These are phyloP conservation scores for Alectoria sarmentosa DNA, from an alignment of 495 filamentous ascomycete genomes.

Conservation along the genomic window DNA sequence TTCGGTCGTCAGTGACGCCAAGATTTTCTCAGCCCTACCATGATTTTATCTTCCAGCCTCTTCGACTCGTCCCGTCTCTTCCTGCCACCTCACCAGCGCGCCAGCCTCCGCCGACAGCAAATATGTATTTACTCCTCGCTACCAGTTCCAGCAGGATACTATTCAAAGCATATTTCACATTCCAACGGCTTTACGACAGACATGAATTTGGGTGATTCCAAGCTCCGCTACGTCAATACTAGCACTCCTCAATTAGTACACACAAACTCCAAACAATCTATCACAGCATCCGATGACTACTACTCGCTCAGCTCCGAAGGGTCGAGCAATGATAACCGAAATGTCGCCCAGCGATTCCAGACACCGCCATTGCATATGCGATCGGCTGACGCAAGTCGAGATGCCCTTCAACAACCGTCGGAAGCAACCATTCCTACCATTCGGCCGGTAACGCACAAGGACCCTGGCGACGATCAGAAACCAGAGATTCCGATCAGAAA, in stretches of 20 bases:
- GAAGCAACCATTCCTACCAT: slow-evolving; percentile 26
- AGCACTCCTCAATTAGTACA: slow-evolving; percentile 48
- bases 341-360: slow-evolving; percentile 44
- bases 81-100: slow-evolving; percentile 16
- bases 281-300: slow-evolving; percentile 61
- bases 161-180: slow-evolving; percentile 7
- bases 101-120: slow-evolving; percentile 11
- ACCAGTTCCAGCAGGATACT: slow-evolving; percentile 17
- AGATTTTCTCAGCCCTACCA: slow-evolving; percentile 8
- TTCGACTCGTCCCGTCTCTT: background rate
- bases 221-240: slow-evolving; percentile 36
- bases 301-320: slow-evolving; percentile 47
- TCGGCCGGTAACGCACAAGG: slow-evolving; percentile 26
- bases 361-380: slow-evolving; percentile 41
- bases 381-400: slow-evolving; percentile 19
- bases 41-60: slow-evolving; percentile 11
- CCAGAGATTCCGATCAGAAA: slow-evolving; percentile 27
- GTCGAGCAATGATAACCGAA: slow-evolving; percentile 42
- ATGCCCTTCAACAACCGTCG: slow-evolving; percentile 25
- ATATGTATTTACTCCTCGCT: slow-evolving; percentile 11
- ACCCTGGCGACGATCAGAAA: slow-evolving; percentile 23
- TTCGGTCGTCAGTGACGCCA: background rate
- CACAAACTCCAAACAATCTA: slow-evolving; percentile 50
- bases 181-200: slow-evolving; percentile 26
- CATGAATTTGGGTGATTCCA: slow-evolving; percentile 34